Base-by-base conservation (phyloP, 768 basidiomycete genomes). In the Pisolithus orientalis region DNA sequence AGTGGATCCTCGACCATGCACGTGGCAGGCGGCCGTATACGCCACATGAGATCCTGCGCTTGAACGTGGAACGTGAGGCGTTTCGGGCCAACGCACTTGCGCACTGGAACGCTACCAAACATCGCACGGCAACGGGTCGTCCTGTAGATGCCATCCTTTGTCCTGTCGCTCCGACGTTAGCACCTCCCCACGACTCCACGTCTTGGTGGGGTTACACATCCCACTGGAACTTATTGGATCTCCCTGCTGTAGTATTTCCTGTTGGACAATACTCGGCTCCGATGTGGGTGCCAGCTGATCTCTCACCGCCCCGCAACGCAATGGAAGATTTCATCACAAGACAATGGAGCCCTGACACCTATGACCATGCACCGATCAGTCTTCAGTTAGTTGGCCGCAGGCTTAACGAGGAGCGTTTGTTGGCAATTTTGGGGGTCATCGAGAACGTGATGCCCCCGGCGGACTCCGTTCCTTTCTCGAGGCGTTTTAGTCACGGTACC, bases 211-310 rank as follows among this genome's bases (percentile, higher is more conserved):
- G 70, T 6, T 79, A 79, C 58, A 74, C 73, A 6, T 74, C 75
- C 2, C 74, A 80, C 56, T 79, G 78, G 77, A 80, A 80, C 58
- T 57, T 80, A 49, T 57, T 73, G 55, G 79, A 80, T 61, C 75
- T 74, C 49, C 71, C 78, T 9, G 71, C 70, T 17, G 72, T 70
- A 17, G 75, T 72, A 4, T 77, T 80, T 63, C 79, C 79, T 27
- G 72, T 71, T 37, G 75, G 72, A 16, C 66, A 68, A 53, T 62
- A 66, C 57, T 60, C 49, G 38, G 64, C 71, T 39, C 51, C 54
- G 43, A 60, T 59, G 48, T 58, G 62, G 46, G 46, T 37, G 39
- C 31, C 57, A n/a, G 25, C 27, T 3, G 49, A 31, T 13, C 50
- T 49, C 6, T 32, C 47, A 51, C 60, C 55, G 53, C 51, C 58